Base-by-base conservation (phyloP, 2,329 filamentous ascomycete species). In the Colletotrichum paranaense region DNA sequence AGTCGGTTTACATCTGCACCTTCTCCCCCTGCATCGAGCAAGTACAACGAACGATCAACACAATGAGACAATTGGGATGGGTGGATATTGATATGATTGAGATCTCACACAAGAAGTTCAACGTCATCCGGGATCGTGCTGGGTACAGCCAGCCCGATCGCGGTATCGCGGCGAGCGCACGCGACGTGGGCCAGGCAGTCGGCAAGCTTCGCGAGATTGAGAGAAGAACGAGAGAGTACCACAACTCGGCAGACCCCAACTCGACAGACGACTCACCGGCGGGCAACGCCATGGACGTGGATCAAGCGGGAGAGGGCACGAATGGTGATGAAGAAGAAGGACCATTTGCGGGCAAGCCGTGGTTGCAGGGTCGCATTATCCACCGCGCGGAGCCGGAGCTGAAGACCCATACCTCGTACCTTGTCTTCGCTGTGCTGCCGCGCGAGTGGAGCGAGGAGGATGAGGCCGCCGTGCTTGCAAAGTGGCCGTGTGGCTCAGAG, bases 1-100 rank as follows among this genome's bases (percentile, higher is more conserved):
- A 90, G 55, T 89, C 93, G 5, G 90, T 92, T 1, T 89, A 97
- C 79, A 89, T 99, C 67, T 99, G 97, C 85, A 97, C 95, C 0
- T 99, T 99, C 84, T 97, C 94, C 1, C 97, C 97, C 0, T 99
- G 97, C 82, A 97, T 99, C 76, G 97, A 99, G 83, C 97, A 99
- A 85, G 96, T 97, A 26, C 95, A 93, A 66, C 91, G 92, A 68
- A 98, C 97, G 0, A 92, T 98, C 67, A 92, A 94, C 12, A 90
- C 91, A 14, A 88, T 99, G 82, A 92, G 96, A 67, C 89, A 91
- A 49, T 86, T 95, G 7, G 95, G 94, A 66, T 99, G 97, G 97
- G 89, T 95, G 11, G 93, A 96, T 71, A 97, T 98, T 76, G 92
- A 94, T 77, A 98, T 98, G 94, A 94, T 97, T 1, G 97, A 98